Conservation (phyloP, 345 rosid genomes). For the Corymbia maculata region DNA sequence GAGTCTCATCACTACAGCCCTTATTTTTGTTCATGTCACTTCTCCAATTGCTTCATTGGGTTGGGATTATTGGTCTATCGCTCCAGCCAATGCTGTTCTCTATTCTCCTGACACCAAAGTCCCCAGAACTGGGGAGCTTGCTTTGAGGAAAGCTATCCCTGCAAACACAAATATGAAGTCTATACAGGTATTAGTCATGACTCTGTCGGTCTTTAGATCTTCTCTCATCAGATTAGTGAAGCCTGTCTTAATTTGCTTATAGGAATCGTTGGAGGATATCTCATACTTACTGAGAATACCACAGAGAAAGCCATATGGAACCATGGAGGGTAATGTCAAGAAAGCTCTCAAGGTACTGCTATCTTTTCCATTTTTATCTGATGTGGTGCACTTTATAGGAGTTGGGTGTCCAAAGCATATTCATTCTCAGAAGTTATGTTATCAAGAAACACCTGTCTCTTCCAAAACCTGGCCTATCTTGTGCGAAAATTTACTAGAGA, state of each 20-base stretch:
- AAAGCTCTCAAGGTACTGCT: conserved; percentile 67
- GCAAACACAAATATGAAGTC: conserved; percentile 86
- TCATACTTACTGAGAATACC: conserved; percentile 91
- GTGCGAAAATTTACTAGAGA: not conserved
- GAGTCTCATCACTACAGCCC: conserved; percentile 30
- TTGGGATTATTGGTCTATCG: conserved; percentile 27
- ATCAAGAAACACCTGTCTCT: not conserved
- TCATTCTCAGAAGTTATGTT: not conserved
- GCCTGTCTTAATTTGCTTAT: conserved; percentile 6
- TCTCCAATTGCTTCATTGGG: conserved; percentile 54
- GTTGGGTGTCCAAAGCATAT: not conserved
- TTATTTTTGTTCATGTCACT: conserved; percentile 51
- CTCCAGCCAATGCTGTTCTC: conserved; percentile 72
- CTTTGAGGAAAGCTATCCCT: conserved; percentile 81
- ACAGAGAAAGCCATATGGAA: conserved; percentile 93
- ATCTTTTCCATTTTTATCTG: not conserved
- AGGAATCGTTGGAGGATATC: conserved; percentile 86
- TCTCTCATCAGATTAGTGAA: not conserved
- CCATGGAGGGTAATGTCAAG: conserved; percentile 93
- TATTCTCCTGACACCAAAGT: conserved; percentile 86
- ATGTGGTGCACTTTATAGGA: not conserved
- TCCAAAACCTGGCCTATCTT: not conserved
- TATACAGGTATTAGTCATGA: conserved; percentile 42
- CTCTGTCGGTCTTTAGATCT: not conserved
- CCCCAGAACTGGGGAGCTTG: conserved; percentile 94